Conservation (phyloP, 2,329 filamentous ascomycete genomes). For the Aspergillus pseudoglaucus region DNA sequence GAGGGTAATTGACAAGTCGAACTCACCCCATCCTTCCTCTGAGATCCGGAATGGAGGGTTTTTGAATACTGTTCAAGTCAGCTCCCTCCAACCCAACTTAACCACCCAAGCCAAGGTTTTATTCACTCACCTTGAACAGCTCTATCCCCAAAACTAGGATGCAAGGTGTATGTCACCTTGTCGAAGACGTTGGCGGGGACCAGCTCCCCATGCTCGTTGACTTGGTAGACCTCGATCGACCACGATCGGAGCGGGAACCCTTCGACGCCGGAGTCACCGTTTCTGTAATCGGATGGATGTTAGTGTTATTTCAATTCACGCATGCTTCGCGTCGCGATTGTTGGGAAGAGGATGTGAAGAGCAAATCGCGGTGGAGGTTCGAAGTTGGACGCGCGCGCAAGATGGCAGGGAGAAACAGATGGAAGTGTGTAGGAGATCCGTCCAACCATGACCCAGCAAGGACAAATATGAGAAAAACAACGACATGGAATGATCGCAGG, state of each 20-base stretch:
- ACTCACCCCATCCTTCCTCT: slow-evolving; percentile 98
- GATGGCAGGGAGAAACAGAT: neutral
- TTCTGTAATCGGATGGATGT: slow-evolving; percentile 41
- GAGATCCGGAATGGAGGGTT: slow-evolving; percentile 80
- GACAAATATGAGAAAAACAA: neutral
- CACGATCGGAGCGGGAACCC: slow-evolving; percentile 90
- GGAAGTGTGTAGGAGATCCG: neutral
- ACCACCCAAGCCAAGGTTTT: neutral
- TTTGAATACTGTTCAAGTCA: slow-evolving; percentile 57
- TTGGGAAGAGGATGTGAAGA: no score
- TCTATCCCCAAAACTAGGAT: slow-evolving; percentile 83
- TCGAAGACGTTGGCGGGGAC: slow-evolving; percentile 78
- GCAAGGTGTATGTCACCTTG: slow-evolving; percentile 86
- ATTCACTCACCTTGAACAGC: slow-evolving; percentile 66
- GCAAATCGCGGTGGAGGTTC: no score
- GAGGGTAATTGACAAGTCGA: slow-evolving; percentile 84
- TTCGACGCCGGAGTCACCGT: slow-evolving; percentile 73
- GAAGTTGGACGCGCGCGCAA: neutral
- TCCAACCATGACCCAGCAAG: neutral
- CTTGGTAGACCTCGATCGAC: slow-evolving; percentile 76
- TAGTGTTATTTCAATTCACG: neutral
- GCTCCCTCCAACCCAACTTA: neutral
- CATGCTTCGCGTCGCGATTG: neutral
- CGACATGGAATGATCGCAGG: neutral
- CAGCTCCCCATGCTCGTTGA: slow-evolving; percentile 82